Percentiles rank a stretch among this genome's conserved stretches.
Evolutionary conservation across 2,329 filamentous ascomycete species (phyloP).

Genomic region (Botrytis tulipae): DNA sequence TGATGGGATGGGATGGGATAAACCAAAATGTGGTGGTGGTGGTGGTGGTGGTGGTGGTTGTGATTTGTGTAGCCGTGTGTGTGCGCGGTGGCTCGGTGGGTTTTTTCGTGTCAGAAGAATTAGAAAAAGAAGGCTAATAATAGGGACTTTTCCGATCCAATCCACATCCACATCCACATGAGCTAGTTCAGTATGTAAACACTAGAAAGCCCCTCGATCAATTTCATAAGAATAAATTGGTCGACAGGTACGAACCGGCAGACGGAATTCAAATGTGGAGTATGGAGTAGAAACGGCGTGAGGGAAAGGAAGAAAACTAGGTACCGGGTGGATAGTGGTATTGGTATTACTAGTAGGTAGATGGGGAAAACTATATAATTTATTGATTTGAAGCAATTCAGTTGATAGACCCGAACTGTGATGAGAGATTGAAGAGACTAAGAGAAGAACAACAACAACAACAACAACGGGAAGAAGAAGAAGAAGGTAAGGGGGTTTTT

Average conservation of each 20-base stretch:
- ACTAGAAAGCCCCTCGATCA: neutral
- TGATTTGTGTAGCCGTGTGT: neutral
- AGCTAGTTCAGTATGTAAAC: neutral
- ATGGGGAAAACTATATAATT: neutral
- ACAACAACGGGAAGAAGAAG: too few species aligned
- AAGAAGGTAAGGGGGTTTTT: neutral
- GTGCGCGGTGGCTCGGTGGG: conserved; percentile 2
- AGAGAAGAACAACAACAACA: neutral
- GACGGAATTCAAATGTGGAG: neutral
- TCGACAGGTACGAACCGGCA: neutral
- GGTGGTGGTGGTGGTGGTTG: neutral
- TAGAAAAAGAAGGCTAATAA: conserved; percentile 4
- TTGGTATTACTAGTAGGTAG: neutral
- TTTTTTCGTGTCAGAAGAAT: conserved; percentile 18
- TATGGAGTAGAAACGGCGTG: neutral
- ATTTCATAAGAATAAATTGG: neutral
- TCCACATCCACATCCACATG: conserved; percentile 5
- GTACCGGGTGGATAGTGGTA: neutral
- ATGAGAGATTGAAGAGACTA: neutral
- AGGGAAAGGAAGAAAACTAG: neutral
- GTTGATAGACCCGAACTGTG: neutral
- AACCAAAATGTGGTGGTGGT: conserved; percentile 1
- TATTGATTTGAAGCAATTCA: neutral
- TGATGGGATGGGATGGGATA: conserved; percentile 11
- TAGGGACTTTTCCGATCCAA: neutral